A percentile compares a stretch with the other conserved stretches of the same genome.
These are phyloP conservation scores for Aspergillus udagawae DNA, from an alignment of 2,329 filamentous ascomycete species.

Conservation along the genomic window DNA sequence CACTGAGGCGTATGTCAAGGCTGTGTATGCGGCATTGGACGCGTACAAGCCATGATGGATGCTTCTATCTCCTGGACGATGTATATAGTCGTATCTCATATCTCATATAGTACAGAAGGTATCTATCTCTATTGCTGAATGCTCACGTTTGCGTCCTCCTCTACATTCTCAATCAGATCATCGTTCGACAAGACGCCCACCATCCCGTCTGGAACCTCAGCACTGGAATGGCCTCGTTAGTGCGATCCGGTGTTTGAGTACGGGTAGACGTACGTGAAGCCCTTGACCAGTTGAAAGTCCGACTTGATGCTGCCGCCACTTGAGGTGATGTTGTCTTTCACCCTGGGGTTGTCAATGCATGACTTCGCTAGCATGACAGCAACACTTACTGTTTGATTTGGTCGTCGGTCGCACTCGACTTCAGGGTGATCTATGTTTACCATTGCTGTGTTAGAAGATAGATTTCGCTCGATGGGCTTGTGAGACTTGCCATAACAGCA, in stretches of 20 bases:
- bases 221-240: neutral
- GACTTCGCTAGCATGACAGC: no score
- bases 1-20: slow-evolving; percentile 26
- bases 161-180: neutral
- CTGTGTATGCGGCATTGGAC: slow-evolving; percentile 25
- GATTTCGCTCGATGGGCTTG: neutral
- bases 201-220: neutral
- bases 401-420: neutral
- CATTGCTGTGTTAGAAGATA: neutral
- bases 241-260: neutral
- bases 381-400: neutral
- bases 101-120: no score
- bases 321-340: neutral
- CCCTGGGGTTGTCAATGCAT: neutral
- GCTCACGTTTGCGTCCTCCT: neutral
- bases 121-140: neutral
- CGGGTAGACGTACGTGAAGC: neutral
- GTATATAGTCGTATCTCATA: neutral
- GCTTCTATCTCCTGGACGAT: no score
- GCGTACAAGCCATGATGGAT: neutral
- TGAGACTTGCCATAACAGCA: neutral
- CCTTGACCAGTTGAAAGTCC: neutral
- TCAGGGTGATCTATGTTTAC: neutral
- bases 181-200: neutral
- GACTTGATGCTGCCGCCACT: neutral